Evolutionary conservation across 306 rosid species (phyloP).

Genomic region (Trichosanthes truncata): DNA sequence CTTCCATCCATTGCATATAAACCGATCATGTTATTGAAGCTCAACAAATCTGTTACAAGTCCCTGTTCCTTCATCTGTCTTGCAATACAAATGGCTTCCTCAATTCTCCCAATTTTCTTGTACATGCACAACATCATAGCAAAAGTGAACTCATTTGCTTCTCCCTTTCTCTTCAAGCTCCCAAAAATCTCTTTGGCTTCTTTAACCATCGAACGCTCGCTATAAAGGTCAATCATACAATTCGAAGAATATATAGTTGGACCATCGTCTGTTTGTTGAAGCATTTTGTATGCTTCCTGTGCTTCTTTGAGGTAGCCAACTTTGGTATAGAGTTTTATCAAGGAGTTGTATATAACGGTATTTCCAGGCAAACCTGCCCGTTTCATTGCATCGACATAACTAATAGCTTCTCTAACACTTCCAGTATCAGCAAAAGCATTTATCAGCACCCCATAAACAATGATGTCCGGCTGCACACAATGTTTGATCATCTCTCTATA

Average conservation of each 20-base stretch:
- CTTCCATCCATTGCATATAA: conserved; percentile 52
- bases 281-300: conserved; percentile 55
- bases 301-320: conserved; percentile 71
- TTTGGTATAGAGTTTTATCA: conserved; percentile 74
- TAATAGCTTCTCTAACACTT: conserved; percentile 45
- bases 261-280: conserved; percentile 39
- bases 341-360: conserved; percentile 41
- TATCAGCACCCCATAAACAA: conserved; percentile 59
- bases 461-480: conserved; percentile 48
- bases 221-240: conserved; percentile 80
- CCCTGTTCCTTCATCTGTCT: conserved; percentile 47
- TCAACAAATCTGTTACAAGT: conserved; percentile 42
- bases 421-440: conserved; percentile 70
- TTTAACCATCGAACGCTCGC: conserved; percentile 51
- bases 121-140: conserved; percentile 88
- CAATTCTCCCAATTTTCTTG: conserved; percentile 60
- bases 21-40: conserved; percentile 58
- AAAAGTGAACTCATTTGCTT: conserved; percentile 67
- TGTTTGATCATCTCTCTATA: conserved; percentile 56
- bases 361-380: conserved; percentile 47
- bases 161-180: conserved; percentile 36
- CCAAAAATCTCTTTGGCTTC: conserved; percentile 56
- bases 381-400: conserved; percentile 47
- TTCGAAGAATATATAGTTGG: conserved; percentile 61
- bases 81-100: conserved; percentile 50